Evolutionary conservation across 139 green algal genomes (phyloP), one percentile per base, ranked within the genome.

Genomic region (Gonium pectorale): DNA sequence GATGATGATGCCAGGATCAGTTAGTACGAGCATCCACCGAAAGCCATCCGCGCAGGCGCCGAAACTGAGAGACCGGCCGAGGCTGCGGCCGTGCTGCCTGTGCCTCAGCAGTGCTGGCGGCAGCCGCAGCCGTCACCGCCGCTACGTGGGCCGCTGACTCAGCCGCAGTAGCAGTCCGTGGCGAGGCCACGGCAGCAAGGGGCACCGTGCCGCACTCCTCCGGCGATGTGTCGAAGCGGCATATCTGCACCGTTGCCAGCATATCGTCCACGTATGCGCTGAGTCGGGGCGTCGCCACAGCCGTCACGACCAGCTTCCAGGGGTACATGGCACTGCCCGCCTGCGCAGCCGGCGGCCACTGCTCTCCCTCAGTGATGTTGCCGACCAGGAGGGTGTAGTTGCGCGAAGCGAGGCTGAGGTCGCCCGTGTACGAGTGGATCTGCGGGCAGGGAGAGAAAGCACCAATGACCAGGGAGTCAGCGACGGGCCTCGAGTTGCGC

Each of bases 371-470:
- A 7, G 38, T 54, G 67, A 54, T 21, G 43, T 41, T 60, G 68
- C 68, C 68, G 0, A 77, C 11, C 29, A 77, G 68, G 19, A 77
- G 46, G 27, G 68, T 60, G 68, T 60, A 56, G 68, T 77, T 77
- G 41, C 68, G 68, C 29, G 27, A 3, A 2, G 41, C 0, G 9
- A 77, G 41, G 11, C 27, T 15, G 1, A 60, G 27, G 13, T 60
- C n/a, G 41, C 68, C 68, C 1, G 29, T 40, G 68, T 77, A 77
- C 6, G 68, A 77, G 43, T 77, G 68, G 43, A 77, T 77, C 68
- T 77, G 68, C 68, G 29, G 2, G 68, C 2, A n/a, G n/a, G n/a
- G n/a, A n/a, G n/a, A n/a, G n/a, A n/a, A n/a, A n/a, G n/a, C n/a
- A n/a, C n/a, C n/a, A n/a, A n/a, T n/a, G n/a, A n/a, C n/a, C n/a